phyloP scores from a whole-genome alignment of 1,284 basidiomycete species.

The Termitomyces sp. region DNA sequence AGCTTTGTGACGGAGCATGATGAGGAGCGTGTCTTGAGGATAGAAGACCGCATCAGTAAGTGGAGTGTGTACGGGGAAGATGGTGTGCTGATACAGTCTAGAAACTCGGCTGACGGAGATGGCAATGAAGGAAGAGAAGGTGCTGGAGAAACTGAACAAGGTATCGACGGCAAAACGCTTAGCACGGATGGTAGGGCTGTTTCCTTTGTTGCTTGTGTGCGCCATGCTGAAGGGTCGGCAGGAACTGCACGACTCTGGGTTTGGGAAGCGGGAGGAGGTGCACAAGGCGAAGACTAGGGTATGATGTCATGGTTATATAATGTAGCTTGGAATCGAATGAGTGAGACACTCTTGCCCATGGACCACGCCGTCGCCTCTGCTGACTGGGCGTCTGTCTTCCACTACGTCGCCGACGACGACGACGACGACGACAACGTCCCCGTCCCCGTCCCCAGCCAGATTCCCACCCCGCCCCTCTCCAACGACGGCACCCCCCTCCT shows the following conservation, averaged over 20 bases:
- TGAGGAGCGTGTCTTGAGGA: constrained; percentile 76
- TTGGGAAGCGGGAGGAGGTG: constrained; percentile 85
- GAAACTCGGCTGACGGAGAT: constrained; percentile 75
- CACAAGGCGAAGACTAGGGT: constrained; percentile 52
- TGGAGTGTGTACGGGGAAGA: constrained; percentile 13
- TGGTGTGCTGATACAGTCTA: constrained; percentile 23
- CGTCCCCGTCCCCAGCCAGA: constrained; percentile 32
- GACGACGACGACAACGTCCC: constrained; percentile 18
- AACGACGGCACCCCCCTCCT: constrained; percentile 18
- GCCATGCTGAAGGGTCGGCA: constrained; percentile 26
- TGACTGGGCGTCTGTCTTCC: neutral
- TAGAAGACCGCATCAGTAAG: constrained; percentile 86
- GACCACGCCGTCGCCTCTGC: constrained; percentile 23
- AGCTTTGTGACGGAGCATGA: constrained; percentile 95
- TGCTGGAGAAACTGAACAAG: constrained; percentile 82
- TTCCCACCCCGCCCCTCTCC: constrained; percentile 63
- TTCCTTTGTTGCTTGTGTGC: constrained; percentile 1
- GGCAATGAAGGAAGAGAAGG: constrained; percentile 72
- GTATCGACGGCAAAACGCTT: constrained; percentile 92
- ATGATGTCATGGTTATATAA: constrained; percentile 19
- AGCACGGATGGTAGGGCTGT: constrained; percentile 78
- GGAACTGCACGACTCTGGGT: constrained; percentile 89
- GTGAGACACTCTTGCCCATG: constrained; percentile 19
- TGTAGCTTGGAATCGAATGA: neutral
- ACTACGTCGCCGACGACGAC: constrained; percentile 51